These are phyloP conservation scores for Fusarium nygamai DNA, from an alignment of 2,329 filamentous ascomycete genomes.

Conservation along the genomic window DNA sequence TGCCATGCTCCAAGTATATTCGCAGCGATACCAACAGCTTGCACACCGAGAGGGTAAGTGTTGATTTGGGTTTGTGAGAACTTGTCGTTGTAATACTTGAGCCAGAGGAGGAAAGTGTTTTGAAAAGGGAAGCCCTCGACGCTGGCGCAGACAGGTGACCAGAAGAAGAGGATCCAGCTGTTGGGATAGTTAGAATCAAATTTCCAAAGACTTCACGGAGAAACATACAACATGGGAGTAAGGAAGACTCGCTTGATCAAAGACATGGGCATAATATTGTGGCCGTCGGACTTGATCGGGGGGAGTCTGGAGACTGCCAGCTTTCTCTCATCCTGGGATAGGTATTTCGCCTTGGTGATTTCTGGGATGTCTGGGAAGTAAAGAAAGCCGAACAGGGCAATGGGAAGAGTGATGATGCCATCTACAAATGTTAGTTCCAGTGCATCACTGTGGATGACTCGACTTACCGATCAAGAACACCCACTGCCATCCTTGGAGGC, in stretches of 20 bases:
- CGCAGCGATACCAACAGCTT: conserved; percentile 40
- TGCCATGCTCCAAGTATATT: conserved; percentile 36
- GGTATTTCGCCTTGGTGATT: conserved; percentile 48
- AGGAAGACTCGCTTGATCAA: conserved; percentile 43
- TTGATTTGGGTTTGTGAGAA: conserved; percentile 41
- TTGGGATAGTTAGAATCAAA: background rate
- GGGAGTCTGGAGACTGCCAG: conserved; percentile 45
- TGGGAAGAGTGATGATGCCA: conserved; percentile 37
- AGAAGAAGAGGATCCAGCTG: conserved; percentile 52
- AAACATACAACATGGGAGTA: conserved; percentile 40
- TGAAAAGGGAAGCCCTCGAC: conserved; percentile 38
- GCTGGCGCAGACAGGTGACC: conserved; percentile 43
- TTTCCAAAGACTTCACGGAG: fast-evolving
- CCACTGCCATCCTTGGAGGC: conserved; percentile 61
- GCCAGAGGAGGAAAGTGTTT: conserved; percentile 39
- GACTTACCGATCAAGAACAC: conserved; percentile 40
- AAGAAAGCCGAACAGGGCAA: conserved; percentile 36
- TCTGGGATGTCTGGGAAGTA: conserved; percentile 46
- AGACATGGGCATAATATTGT: conserved; percentile 46
- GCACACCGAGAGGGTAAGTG: conserved; percentile 40
- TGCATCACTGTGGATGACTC: fast-evolving
- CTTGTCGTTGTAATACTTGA: conserved; percentile 33
- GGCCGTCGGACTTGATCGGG: conserved; percentile 46
- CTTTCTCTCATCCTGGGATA: conserved; percentile 46
- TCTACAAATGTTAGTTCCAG: background rate